Evolutionary conservation across 768 basidiomycete genomes (phyloP).

Genomic region (Agrocybe pediades): DNA sequence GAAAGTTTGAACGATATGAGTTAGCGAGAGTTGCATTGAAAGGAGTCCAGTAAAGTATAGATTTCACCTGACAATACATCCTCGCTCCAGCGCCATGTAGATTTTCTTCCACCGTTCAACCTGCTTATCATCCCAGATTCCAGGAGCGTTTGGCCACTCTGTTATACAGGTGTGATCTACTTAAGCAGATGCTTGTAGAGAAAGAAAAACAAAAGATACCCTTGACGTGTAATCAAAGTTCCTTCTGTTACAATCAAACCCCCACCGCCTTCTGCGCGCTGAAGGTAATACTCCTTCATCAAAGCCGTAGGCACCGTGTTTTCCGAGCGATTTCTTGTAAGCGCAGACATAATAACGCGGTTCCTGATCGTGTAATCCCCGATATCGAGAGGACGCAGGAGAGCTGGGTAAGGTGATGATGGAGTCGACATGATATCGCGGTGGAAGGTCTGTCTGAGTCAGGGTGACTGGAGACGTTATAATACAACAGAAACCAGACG

Average conservation of each 20-base stretch:
- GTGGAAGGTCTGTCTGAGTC: no score
- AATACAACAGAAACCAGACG: no score
- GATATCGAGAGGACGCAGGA: slow-evolving; percentile 29
- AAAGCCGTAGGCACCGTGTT: slow-evolving; percentile 33
- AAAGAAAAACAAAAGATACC: slow-evolving; percentile 23
- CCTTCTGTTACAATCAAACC: slow-evolving; percentile 41
- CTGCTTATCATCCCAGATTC: slow-evolving; percentile 46
- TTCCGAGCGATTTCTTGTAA: slow-evolving; percentile 39
- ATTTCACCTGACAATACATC: slow-evolving; percentile 38
- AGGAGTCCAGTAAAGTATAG: background rate
- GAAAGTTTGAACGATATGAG: no score
- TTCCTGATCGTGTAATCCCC: slow-evolving; percentile 35
- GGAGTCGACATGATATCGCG: no score
- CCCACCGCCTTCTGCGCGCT: slow-evolving; percentile 32
- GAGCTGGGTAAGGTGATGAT: slow-evolving; percentile 5
- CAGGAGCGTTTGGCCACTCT: slow-evolving; percentile 42
- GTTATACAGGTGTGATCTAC: slow-evolving; percentile 24
- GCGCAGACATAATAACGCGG: slow-evolving; percentile 35
- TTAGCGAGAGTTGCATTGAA: background rate
- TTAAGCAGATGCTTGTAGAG: background rate
- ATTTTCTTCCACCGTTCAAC: slow-evolving; percentile 44
- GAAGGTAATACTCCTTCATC: slow-evolving; percentile 38
- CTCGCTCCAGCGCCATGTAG: slow-evolving; percentile 42
- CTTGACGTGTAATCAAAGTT: slow-evolving; percentile 38
- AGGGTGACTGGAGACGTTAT: no score